Base-by-base conservation (phyloP, 2,329 filamentous ascomycete species). In the Colletotrichum sp. region DNA sequence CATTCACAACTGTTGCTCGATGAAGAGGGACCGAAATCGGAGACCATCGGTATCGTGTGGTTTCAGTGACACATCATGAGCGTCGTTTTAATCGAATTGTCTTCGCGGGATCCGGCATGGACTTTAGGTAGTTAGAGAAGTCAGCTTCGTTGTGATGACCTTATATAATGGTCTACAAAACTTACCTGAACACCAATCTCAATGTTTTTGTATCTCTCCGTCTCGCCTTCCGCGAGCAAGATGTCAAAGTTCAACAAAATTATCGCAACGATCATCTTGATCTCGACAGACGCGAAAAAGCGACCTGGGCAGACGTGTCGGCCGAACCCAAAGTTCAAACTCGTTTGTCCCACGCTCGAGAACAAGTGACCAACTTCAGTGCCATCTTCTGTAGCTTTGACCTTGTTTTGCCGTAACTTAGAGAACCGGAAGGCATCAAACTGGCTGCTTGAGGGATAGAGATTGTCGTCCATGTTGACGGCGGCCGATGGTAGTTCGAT, bases 201-300 rank as follows among this genome's bases (percentile, higher is more conserved):
- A 24, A 77, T 21, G 15, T 77, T 63, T 16, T 68, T 49, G 36
- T 73, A 70, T 57, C 76, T 69, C 3, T 73, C 64, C 3, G 28
- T 76, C 16, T 34, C 79, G 69, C 82, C 83, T 4, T 81, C 83
- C 10, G 71, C 76, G 7, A 84, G 80, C 69, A 78, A 78, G 73
- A 85, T 73, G 34, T 88, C 86, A 77, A 87, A 87, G 36, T 82
- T 84, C 1, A 88, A 84, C 57, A 88, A 75, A 3, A 85, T 80
- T 66, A 85, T 80, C 2, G 85, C 84, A 7, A 88, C 77, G 24
- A 88, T 84, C 77, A 88, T 79, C 79, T 88, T 88, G 81, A 88
- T 86, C 82, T 88, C 85, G 77, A 86, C 84, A 34, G 81, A 81
- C 15, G 87, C 87, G 77, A 88, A 88, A 83, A 88, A 88, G 0